Evolutionary conservation across 106 monocot species (phyloP).

Genomic region (Phalaenopsis aphrodite): DNA sequence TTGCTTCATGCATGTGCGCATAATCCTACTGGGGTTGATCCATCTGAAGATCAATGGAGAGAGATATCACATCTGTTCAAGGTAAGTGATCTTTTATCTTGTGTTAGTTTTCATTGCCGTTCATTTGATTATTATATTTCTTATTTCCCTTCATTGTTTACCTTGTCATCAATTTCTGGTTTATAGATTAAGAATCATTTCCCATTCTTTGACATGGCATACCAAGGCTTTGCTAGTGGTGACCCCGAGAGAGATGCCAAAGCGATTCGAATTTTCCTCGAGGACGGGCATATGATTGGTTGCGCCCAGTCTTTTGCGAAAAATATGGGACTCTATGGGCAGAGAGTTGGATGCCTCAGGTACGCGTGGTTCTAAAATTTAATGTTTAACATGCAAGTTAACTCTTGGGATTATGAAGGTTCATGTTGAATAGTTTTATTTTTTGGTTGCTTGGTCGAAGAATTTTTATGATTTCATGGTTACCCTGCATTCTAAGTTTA

Average conservation of each 20-base stretch:
- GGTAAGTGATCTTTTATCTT: conserved; percentile 22
- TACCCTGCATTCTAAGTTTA: background rate
- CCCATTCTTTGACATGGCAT: conserved; percentile 99
- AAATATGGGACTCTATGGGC: conserved; percentile 99
- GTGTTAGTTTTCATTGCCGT: background rate
- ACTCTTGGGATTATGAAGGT: background rate
- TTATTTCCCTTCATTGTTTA: background rate
- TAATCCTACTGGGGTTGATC: conserved; percentile 99
- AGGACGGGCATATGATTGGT: conserved; percentile 96
- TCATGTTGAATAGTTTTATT: background rate
- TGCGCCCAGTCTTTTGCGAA: conserved; percentile 98
- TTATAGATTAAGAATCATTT: conserved; percentile 92
- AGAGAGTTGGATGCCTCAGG: conserved; percentile 95
- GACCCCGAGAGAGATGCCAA: conserved; percentile 95
- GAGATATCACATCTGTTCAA: conserved; percentile 96
- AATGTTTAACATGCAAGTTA: background rate
- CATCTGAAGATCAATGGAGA: conserved; percentile 95
- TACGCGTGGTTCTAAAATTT: conserved; percentile 11
- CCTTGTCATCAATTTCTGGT: background rate
- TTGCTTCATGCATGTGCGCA: background rate
- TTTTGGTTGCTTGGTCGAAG: background rate
- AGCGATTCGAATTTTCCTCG: conserved; percentile 90
- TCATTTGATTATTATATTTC: background rate
- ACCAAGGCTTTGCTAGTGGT: conserved; percentile 99
- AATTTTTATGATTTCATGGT: background rate